phyloP scores from a whole-genome alignment of 495 filamentous ascomycete genomes.

The Darksidea phi region DNA sequence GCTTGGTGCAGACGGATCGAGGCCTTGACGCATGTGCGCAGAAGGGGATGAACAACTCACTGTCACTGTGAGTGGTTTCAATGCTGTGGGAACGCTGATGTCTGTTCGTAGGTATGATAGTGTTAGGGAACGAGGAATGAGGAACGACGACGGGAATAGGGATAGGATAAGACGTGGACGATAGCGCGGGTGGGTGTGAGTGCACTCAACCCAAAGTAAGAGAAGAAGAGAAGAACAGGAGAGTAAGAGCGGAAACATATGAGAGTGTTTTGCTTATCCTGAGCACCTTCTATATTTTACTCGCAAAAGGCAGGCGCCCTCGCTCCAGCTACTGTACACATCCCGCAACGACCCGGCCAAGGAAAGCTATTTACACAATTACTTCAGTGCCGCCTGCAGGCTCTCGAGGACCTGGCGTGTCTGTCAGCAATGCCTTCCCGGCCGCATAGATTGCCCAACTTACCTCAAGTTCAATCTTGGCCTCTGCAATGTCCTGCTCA shows the following conservation, averaged over 20 bases:
- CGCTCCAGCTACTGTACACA: conserved; percentile 32
- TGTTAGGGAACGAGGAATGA: not conserved
- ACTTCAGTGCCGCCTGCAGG: conserved; percentile 49
- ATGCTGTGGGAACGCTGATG: not conserved
- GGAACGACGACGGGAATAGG: conserved; percentile 21
- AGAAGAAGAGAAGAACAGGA: conserved; percentile 1
- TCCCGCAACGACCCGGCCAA: conserved; percentile 6
- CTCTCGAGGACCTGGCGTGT: conserved; percentile 46
- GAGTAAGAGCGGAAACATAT: conserved; percentile 10
- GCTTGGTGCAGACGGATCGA: conserved; percentile 3
- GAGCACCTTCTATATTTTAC: conserved; percentile 31
- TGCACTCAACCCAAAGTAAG: conserved; percentile 12
- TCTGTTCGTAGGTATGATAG: conserved; percentile 9
- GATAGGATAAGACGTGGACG: conserved; percentile 22
- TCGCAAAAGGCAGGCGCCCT: conserved; percentile 14
- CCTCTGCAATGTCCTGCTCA: conserved; percentile 97
- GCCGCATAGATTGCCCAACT: conserved; percentile 24
- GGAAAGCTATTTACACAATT: conserved; percentile 37
- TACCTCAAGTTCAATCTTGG: conserved; percentile 98
- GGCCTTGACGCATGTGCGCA: conserved; percentile 21
- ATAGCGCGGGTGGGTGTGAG: conserved; percentile 25
- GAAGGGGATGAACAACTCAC: not conserved
- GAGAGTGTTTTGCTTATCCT: conserved; percentile 15
- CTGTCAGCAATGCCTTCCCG: conserved; percentile 7
- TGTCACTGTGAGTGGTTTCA: not conserved